Evolutionary conservation across 2,329 filamentous ascomycete genomes (phyloP), one percentile per base, ranked within the genome.

Genomic region (Fusarium sororula): DNA sequence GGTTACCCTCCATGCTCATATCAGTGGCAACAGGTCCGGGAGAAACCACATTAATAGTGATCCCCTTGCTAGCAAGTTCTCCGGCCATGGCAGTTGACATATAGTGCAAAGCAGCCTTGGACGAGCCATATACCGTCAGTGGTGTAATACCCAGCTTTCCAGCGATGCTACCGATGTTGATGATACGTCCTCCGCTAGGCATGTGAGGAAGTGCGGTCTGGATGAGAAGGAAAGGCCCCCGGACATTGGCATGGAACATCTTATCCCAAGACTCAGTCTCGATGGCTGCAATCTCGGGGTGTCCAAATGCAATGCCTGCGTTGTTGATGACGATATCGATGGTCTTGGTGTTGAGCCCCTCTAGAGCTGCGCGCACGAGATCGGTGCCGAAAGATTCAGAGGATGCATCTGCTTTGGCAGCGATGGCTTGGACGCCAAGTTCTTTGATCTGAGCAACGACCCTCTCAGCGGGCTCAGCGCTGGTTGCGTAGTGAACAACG

Each of bases 151-250:
- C 82, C 6, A 80, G 62, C 3, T 80, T 74, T 4, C 81, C 80
- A n/a, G 72, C 77, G 7, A 77, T 76, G 0, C 81, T 82, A 3
- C 81, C 82, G 7, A 83, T 67, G 32, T 79, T 77, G n/a, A 83
- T 75, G 4, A 83, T 80, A 0, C 82, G 80, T 1, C 81, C 79
- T 7, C 80, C 78, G 3, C 62, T 63, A 1, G 77, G 64, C 10
- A 83, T 69, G 41, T 82, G 68, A 2, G 80, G 80, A 4, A 80
- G 53, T 3, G 78, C 76, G 1, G 78, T 78, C 41, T 83, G 68
- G 0, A 79, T 81, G 10, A 83, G 75, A 17, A 83, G 80, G 53
- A 82, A 78, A 0, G 77, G 75, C 3, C 74, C 75, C 10, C 74
- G 53, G 3, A 77, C 67, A 12, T 78, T 78, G 37, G 70, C 51